Evolutionary conservation across 805 yeast species (phyloP), one percentile per base, ranked within the genome.

Genomic region (Ogataea trehaloabstinens): DNA sequence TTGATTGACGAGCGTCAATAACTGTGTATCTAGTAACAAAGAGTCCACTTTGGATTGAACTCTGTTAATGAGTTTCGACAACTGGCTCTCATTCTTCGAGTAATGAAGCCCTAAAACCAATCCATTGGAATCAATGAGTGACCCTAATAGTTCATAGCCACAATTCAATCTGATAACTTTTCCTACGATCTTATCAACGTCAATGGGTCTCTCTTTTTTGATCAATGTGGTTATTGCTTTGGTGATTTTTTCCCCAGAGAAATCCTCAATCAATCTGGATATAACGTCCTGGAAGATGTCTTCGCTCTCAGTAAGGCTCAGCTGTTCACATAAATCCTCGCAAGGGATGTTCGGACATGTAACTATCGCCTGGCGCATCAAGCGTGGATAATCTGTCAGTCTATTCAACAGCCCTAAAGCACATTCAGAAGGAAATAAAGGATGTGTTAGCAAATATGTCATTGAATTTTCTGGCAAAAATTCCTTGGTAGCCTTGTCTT

Each of bases 401-500:
- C 63, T 66, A 12, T 67, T 55, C 31, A 91, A 62, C 31, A 90
- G 58, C 2, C 79, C 80, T 4, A 64, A 61, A 7, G 86, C 68
- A 43, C 70, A 74, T 15, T 70, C 64, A 12, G 67, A 60, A 7
- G 97, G 96, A 62, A 83, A 89, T 15, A 87, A 64, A 13, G 96
- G 96, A 64, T 91, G 95, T 2, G 96, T 85, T 45, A 91, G 68
- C 24, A 90, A 68, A 55, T 86, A 90, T 1, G 83, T 74, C 34
- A 87, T 61, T 2, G 88, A 69, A 34, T 63, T 63, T 51, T 81
- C 80, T 36, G 93, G 78, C 24, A 73, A 51, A 40, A 71, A 68
- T 13, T 51, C 56, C 11, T 52, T 49, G 13, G 53, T 32, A 46
- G 44, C 44, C 35, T 28, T 50, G 6, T 44, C 46, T 13, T 33